Evolutionary conservation across 2,329 filamentous ascomycete genomes (phyloP), one percentile per base, ranked within the genome.

Genomic region (Blumeria hordei): DNA sequence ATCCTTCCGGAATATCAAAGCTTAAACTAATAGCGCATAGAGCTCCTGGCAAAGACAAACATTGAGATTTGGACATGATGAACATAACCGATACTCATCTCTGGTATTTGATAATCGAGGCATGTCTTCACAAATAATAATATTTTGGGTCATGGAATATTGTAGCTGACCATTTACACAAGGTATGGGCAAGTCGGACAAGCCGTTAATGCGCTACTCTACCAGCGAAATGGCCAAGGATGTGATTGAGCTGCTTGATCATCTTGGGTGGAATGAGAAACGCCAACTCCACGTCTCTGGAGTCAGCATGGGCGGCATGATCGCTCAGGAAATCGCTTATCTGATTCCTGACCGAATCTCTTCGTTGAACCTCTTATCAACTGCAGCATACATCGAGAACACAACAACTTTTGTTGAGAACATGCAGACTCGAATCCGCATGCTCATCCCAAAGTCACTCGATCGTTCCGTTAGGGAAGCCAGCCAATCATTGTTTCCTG

Each of bases 271-370:
- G 84, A 78, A 66, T 45, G 64, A 73, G 64, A 61, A 71, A 62
- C 69, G 73, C 70, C 65, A 76, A 54, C 60, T 82, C 12, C 80
- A 94, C 69, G 66, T 93, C 54, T 72, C 84, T 36, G 88, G 87
- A 55, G 79, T 90, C 59, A 86, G 81, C 57, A 84, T 94, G 75
- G 87, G 87, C 59, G 87, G 88, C 63, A 94, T 94, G 88, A 90
- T 94, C 62, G 78, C 85, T 2, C 88, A 94, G 67, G 88, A 94
- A 69, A 64, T 94, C 3, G 75, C 73, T 70, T 68, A 60, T 5
- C 66, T 71, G n/a, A 67, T 71, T 34, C 77, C 78, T 0, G 58
- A 68, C 11, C 70, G 75, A 50, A 65, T 85, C 54, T 68, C 70
- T 28, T 76, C 73, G 14, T 68, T 85, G 16, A 73, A 69, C 36